Base-by-base conservation (phyloP, 2,329 filamentous ascomycete genomes). In the Lasiodiplodia sp. region DNA sequence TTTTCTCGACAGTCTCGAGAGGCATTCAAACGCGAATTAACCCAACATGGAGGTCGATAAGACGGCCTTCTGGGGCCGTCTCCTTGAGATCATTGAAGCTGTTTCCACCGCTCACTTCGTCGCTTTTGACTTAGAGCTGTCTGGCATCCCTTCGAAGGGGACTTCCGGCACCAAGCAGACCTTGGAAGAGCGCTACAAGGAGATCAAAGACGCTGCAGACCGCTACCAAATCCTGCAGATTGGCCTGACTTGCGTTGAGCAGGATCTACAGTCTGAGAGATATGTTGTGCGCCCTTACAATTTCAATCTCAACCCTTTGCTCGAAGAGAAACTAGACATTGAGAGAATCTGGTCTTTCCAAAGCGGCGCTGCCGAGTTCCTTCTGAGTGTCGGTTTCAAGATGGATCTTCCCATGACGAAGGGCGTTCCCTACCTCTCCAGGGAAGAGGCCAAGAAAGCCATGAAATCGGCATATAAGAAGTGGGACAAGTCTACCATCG, bases 281-380 rank as follows among this genome's bases (percentile, higher is more conserved):
- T 92, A 91, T 73, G 80, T 85, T 6, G 79, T 89, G 40, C 85
- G 85, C 28, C 88, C 89, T 2, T 91, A 89, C 80, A 91, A 91
- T 77, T 84, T 91, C 77, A 83, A 86, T 71, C 75, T 92, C 64
- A 88, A 82, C 70, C 89, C 89, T 1, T 74, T 89, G 12, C 76
- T 86, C 34, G 77, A 82, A 25, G 82, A 86, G 67, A 82, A 82
- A 18, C 75, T 90, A 31, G 86, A 86, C 18, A 75, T 91, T 52
- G 86, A 89, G 70, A 84, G 89, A n/a, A 84, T 84, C 64, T 87
- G 89, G 74, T 82, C 82, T 14, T 86, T 86, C 69, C 86, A 87
- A 71, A 88, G 84, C 70, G 84, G 85, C 67, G 88, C 89, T 0
- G 83, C 86, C 44, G 83, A 87, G n/a, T 91, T 91, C 69, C 79